A percentile compares a stretch with the other conserved stretches of the same genome.
phyloP scores from a whole-genome alignment of 805 yeast species.

The Wickerhamomyces chaumierensis region DNA sequence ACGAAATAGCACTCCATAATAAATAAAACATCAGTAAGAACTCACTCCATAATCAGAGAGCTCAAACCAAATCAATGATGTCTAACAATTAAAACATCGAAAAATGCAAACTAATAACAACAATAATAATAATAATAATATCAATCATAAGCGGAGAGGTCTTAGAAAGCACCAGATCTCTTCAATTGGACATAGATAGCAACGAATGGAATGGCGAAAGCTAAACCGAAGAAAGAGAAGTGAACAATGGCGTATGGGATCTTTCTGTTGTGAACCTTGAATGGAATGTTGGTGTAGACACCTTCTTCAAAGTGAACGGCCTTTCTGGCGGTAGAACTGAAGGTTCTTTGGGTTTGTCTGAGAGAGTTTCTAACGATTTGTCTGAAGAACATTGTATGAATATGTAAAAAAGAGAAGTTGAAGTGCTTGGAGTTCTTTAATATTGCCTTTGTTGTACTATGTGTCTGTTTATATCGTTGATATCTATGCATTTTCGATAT shows the following conservation, averaged over 20 bases:
- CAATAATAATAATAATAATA: no score
- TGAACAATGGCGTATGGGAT: conserved; percentile 78
- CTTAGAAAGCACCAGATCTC: conserved; percentile 60
- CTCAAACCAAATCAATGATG: no score
- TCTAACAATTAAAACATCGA: no score
- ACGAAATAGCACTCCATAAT: background rate
- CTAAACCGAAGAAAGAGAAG: conserved; percentile 66
- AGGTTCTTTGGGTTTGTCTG: conserved; percentile 29
- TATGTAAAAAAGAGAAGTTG: background rate
- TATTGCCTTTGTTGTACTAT: no score
- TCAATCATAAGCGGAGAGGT: no score
- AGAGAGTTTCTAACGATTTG: conserved; percentile 24
- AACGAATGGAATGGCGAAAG: conserved; percentile 69
- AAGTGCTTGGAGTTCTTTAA: no score
- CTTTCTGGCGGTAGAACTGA: conserved; percentile 34
- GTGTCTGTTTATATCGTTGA: background rate
- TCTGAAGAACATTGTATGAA: conserved; percentile 3
- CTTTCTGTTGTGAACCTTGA: conserved; percentile 87
- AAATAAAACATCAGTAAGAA: no score
- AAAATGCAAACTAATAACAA: background rate
- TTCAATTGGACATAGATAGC: conserved; percentile 72
- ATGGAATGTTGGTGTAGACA: conserved; percentile 86
- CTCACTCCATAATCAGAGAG: no score
- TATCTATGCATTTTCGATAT: background rate
- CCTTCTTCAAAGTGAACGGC: conserved; percentile 63